Evolutionary conservation across 345 rosid genomes (phyloP).

Genomic region (Corchorus olitorius): DNA sequence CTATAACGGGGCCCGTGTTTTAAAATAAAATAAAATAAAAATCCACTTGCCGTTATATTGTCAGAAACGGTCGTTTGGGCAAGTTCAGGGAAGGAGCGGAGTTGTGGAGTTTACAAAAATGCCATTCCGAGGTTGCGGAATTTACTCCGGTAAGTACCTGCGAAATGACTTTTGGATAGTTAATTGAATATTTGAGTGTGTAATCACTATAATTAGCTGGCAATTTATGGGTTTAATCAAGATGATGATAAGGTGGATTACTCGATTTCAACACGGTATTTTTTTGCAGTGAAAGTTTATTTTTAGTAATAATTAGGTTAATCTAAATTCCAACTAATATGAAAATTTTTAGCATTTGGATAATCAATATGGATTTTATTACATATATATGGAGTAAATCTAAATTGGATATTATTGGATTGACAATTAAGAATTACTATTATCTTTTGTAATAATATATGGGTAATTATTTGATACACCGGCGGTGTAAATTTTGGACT

Average conservation of each 20-base stretch:
- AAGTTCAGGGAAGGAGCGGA: background rate
- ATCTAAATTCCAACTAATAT: background rate
- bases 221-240: background rate
- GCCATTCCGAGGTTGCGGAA: background rate
- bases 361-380: background rate
- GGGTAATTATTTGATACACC: too few relatives aligned
- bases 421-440: background rate
- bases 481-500: too few relatives aligned
- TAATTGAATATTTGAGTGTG: too few relatives aligned
- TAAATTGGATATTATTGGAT: background rate
- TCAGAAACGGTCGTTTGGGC: constrained; percentile 22
- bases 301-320: too few relatives aligned
- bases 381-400: background rate
- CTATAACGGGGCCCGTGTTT: constrained; percentile 17
- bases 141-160: too few relatives aligned
- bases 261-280: background rate
- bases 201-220: too few relatives aligned
- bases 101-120: background rate
- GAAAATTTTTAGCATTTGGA: background rate
- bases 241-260: background rate
- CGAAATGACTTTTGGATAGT: background rate
- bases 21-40: background rate
- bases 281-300: background rate
- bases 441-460: too few relatives aligned
- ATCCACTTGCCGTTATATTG: constrained; percentile 9